These are phyloP conservation scores for Rauvolfia tetraphylla DNA, from an alignment of 257 asterid genomes.

Conservation along the genomic window DNA sequence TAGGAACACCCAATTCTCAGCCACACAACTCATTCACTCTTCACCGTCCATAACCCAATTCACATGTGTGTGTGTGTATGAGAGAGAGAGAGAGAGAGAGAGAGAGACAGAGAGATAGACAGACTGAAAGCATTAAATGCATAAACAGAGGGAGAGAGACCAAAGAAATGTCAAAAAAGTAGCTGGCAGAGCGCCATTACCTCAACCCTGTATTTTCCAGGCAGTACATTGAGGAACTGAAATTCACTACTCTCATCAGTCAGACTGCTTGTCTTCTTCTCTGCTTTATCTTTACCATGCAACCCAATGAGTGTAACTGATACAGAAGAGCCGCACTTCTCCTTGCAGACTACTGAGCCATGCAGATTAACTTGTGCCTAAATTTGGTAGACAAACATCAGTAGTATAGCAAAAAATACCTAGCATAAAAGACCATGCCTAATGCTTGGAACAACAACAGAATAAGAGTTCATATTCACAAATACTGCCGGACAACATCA, in stretches of 20 bases:
- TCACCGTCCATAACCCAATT: neutral
- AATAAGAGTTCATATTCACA: neutral
- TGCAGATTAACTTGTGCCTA: slow-evolving; percentile 84
- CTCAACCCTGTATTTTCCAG: slow-evolving; percentile 93
- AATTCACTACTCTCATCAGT: slow-evolving; percentile 60
- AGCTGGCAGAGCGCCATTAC: slow-evolving; percentile 38
- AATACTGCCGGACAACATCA: neutral
- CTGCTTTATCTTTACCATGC: slow-evolving; percentile 56
- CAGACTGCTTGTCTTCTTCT: slow-evolving; percentile 45
- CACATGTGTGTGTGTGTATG: neutral
- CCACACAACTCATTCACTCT: neutral
- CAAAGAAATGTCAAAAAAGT: slow-evolving; percentile 10
- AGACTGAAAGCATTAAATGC: neutral
- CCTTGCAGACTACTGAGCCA: slow-evolving; percentile 87
- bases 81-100: slow-evolving; percentile 6
- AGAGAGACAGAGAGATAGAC: neutral
- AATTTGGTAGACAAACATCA: slow-evolving; percentile 23
- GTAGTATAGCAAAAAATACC: slow-evolving; percentile 9
- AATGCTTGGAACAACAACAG: neutral
- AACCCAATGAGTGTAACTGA: slow-evolving; percentile 59
- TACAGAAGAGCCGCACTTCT: slow-evolving; percentile 67
- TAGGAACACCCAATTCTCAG: neutral
- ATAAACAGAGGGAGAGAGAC: neutral
- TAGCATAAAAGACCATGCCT: neutral
- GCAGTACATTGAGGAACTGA: slow-evolving; percentile 69